Percentiles rank a stretch among this genome's conserved stretches.
Evolutionary conservation across 2,329 filamentous ascomycete genomes (phyloP).

Genomic region (Ophiobolus disseminans): DNA sequence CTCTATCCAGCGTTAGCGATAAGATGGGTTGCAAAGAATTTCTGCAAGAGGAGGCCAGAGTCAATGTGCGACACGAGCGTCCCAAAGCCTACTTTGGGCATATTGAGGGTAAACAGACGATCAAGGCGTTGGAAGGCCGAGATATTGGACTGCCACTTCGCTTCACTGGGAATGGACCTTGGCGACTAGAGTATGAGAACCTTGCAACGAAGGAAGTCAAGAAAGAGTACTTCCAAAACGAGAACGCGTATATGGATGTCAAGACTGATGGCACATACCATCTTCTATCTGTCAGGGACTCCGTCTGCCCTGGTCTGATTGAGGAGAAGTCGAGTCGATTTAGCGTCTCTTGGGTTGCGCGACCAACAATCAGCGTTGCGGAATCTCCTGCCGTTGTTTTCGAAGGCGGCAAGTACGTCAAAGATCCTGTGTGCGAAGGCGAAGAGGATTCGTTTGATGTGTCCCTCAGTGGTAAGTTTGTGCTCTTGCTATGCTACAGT

Average conservation of each 20-base stretch:
- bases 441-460: slow-evolving; percentile 91
- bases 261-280: slow-evolving; percentile 77
- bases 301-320: slow-evolving; percentile 80
- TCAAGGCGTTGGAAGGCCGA: slow-evolving; percentile 79
- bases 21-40: slow-evolving; percentile 84
- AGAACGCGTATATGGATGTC: slow-evolving; percentile 75
- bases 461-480: slow-evolving; percentile 70
- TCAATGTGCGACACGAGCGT: slow-evolving; percentile 85
- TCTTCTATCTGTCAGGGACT: slow-evolving; percentile 78
- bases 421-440: slow-evolving; percentile 89
- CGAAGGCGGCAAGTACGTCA: slow-evolving; percentile 66
- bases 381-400: slow-evolving; percentile 66
- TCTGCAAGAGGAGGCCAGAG: slow-evolving; percentile 82
- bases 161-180: slow-evolving; percentile 84
- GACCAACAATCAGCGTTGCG: slow-evolving; percentile 74
- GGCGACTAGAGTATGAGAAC: slow-evolving; percentile 79
- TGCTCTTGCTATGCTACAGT: not conserved
- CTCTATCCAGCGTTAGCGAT: slow-evolving; percentile 86
- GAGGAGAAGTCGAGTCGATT: slow-evolving; percentile 78
- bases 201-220: slow-evolving; percentile 57
- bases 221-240: slow-evolving; percentile 58
- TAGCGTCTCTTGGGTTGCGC: slow-evolving; percentile 82
- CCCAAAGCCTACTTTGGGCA: slow-evolving; percentile 86
- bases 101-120: slow-evolving; percentile 77
- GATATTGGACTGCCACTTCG: slow-evolving; percentile 79